phyloP scores from a whole-genome alignment of 1,284 basidiomycete genomes.

The Sporisorium graminicola region DNA sequence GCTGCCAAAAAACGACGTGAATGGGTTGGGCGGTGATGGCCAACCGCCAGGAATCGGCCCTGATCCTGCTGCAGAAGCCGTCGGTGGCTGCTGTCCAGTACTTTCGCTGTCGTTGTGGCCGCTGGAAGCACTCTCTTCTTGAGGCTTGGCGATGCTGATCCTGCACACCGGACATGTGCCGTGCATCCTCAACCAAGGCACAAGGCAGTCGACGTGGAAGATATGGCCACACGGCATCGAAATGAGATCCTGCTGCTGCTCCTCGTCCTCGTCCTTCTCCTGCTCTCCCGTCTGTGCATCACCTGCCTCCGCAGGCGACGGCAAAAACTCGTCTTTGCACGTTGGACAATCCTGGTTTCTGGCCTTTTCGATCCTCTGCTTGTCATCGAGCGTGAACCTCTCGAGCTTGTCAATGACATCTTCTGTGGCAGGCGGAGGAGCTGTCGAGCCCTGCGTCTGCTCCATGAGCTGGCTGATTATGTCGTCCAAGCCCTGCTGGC shows the following conservation, averaged over 20 bases:
- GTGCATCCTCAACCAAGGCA: conserved; percentile 59
- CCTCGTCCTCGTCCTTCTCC: conserved; percentile 24
- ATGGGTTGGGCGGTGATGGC: conserved; percentile 34
- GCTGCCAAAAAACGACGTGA: conserved; percentile 17
- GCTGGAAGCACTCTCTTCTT: neutral
- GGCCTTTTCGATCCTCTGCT: conserved; percentile 37
- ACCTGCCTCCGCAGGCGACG: neutral
- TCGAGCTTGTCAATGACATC: conserved; percentile 58
- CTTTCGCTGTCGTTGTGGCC: neutral
- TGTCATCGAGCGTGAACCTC: conserved; percentile 41
- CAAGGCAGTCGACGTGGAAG: conserved; percentile 62
- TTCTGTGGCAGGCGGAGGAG: conserved; percentile 57
- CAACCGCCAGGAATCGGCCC: conserved; percentile 17
- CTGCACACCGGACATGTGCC: conserved; percentile 66
- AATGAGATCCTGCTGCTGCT: conserved; percentile 55
- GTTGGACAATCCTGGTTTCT: conserved; percentile 62
- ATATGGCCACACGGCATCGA: conserved; percentile 61
- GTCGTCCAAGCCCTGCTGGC: conserved; percentile 61
- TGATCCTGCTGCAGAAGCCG: neutral
- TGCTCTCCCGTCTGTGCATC: neutral
- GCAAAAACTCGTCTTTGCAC: conserved; percentile 61
- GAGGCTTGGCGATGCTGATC: conserved; percentile 42
- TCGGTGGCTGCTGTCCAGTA: neutral
- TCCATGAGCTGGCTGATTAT: conserved; percentile 66
- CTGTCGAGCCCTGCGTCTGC: conserved; percentile 56